phyloP scores from a whole-genome alignment of 257 asterid genomes.

The Salvia splendens region DNA sequence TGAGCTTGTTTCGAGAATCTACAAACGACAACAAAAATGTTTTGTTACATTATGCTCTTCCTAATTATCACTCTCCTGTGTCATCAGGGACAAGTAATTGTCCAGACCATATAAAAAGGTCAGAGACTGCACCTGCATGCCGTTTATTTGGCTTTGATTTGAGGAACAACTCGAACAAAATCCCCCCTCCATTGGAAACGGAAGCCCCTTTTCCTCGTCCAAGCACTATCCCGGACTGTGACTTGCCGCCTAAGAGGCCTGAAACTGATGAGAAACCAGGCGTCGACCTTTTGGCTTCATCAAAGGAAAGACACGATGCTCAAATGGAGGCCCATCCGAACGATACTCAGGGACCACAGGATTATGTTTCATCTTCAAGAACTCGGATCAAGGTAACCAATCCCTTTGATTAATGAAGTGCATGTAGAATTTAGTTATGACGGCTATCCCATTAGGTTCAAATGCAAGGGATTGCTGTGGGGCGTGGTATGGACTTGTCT shows the following conservation, averaged over 20 bases:
- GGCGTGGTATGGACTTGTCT: constrained; percentile 78
- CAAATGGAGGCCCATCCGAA: constrained; percentile 37
- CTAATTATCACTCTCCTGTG: constrained; percentile 44
- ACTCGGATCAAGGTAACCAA: constrained; percentile 70
- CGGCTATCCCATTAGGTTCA: constrained; percentile 53
- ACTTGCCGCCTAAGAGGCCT: constrained; percentile 14
- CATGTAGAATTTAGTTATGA: not conserved
- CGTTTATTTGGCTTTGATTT: constrained; percentile 77
- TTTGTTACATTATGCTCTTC: constrained; percentile 29
- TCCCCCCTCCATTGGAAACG: constrained; percentile 34
- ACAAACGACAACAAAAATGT: constrained; percentile 44
- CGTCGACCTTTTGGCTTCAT: constrained; percentile 35
- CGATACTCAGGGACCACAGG: constrained; percentile 33
- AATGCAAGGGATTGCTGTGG: constrained; percentile 82
- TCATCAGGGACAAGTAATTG: constrained; percentile 49
- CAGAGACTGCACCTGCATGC: constrained; percentile 47
- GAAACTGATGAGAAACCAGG: constrained; percentile 38
- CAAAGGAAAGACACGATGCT: constrained; percentile 41
- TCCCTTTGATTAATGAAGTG: not conserved
- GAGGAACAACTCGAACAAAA: constrained; percentile 47
- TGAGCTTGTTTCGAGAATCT: constrained; percentile 46
- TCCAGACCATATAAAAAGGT: constrained; percentile 44
- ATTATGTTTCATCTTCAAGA: constrained; percentile 46
- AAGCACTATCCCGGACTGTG: not conserved
- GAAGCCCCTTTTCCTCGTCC: constrained; percentile 28